Evolutionary conservation across 1,139 yeast species (phyloP).

Genomic region (Nakaseomyces bracarensis): DNA sequence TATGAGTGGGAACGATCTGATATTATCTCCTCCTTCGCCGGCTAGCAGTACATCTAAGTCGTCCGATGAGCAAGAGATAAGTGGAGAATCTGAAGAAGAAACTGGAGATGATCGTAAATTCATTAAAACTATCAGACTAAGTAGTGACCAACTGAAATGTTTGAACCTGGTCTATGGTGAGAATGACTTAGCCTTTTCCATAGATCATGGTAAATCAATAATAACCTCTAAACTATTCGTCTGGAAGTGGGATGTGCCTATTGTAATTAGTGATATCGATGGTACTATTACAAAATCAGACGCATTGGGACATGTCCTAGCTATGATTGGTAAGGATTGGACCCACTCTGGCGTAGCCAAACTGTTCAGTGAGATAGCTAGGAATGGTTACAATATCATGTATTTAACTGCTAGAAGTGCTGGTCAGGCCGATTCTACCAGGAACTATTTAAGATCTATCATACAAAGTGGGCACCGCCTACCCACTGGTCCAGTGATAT

Average conservation of each 20-base stretch:
- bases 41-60: constrained; percentile 3
- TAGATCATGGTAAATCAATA: constrained; percentile 73
- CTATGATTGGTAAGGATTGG: constrained; percentile 95
- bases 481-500: constrained; percentile 89
- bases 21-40: constrained; percentile 10
- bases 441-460: constrained; percentile 73
- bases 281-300: constrained; percentile 98
- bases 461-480: constrained; percentile 64
- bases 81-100: constrained; percentile 9
- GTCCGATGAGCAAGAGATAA: constrained; percentile 1
- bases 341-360: constrained; percentile 95
- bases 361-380: constrained; percentile 71
- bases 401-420: constrained; percentile 92
- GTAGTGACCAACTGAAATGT: constrained; percentile 77
- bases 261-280: constrained; percentile 94
- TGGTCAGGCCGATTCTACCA: constrained; percentile 90
- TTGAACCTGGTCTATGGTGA: constrained; percentile 71
- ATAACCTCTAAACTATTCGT: constrained; percentile 66
- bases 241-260: constrained; percentile 81
- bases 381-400: constrained; percentile 87
- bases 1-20: constrained; percentile 10
- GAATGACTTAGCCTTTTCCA: constrained; percentile 69
- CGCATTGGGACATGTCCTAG: constrained; percentile 92
- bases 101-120: constrained; percentile 31
- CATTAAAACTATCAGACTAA: constrained; percentile 82